phyloP scores from a whole-genome alignment of 2,329 filamentous ascomycete genomes.

The Beauveria varroae region DNA sequence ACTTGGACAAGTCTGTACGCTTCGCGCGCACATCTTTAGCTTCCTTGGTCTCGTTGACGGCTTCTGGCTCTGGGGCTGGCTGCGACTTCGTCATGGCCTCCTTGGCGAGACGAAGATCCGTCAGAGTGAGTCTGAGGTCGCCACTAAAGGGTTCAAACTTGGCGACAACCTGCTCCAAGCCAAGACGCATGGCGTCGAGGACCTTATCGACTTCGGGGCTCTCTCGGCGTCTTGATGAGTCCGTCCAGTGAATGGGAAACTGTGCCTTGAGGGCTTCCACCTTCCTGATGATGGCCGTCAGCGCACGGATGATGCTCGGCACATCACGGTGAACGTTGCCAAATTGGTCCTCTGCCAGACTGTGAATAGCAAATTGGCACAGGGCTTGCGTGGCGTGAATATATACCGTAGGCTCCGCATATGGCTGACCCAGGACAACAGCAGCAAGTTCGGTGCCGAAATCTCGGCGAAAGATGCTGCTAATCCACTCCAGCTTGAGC shows the following conservation, averaged over 20 bases:
- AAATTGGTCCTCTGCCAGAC: slow-evolving; percentile 71
- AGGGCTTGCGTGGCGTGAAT: slow-evolving; percentile 65
- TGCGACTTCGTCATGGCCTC: slow-evolving; percentile 44
- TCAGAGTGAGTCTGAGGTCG: slow-evolving; percentile 60
- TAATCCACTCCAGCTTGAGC: slow-evolving; percentile 46
- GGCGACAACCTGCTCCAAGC: slow-evolving; percentile 56
- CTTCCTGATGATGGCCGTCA: slow-evolving; percentile 60
- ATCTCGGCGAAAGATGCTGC: slow-evolving; percentile 61
- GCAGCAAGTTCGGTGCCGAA: slow-evolving; percentile 58
- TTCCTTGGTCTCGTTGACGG: slow-evolving; percentile 17
- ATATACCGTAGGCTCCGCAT: slow-evolving; percentile 60
- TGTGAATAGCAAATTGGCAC: slow-evolving; percentile 61
- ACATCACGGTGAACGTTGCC: slow-evolving; percentile 84
- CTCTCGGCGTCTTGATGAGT: slow-evolving; percentile 50
- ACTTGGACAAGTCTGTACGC: slow-evolving; percentile 25
- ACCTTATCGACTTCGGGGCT: slow-evolving; percentile 65
- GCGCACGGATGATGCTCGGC: slow-evolving; percentile 61
- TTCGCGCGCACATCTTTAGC: slow-evolving; percentile 7
- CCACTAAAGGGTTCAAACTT: slow-evolving; percentile 69
- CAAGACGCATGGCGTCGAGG: slow-evolving; percentile 54
- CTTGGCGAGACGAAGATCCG: slow-evolving; percentile 67
- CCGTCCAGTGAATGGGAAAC: slow-evolving; percentile 69
- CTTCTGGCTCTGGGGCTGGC: slow-evolving; percentile 16
- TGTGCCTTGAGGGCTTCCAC: slow-evolving; percentile 58
- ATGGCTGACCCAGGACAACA: slow-evolving; percentile 66